Evolutionary conservation across 768 basidiomycete species (phyloP), one percentile per base, ranked within the genome.

Genomic region (Cantharellus anzutake): DNA sequence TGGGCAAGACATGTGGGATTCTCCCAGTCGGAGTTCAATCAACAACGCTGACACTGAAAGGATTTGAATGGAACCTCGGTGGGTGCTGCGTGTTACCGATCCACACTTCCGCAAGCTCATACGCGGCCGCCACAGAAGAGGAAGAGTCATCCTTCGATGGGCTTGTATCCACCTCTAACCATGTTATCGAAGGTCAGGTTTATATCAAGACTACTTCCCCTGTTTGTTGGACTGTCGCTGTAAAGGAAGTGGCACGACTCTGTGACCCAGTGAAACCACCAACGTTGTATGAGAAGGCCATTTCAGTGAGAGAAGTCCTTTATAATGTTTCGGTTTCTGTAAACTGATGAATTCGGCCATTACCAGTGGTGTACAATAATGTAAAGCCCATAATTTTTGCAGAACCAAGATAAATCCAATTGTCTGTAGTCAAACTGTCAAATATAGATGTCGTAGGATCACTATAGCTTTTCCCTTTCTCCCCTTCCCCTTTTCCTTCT

Each of bases 1-100:
- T 96, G 44, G 94, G 93, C 0, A 79, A 80, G 57, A 97, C 93
- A 0, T 99, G 96, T 68, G 96, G 93, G 0, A 77, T 98, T n/a
- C 77, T 99, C 5, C 96, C 96, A 0, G 78, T 98, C 2, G 96
- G 93, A 0, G 72, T 92, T 11, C 82, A 82, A 38, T 76, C 75
- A 3, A 84, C 91, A 0, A 70, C 79, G 14, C 72, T 98, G n/a
- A 79, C 84, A 2, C 97, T 92, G 0, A 76, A 71, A 0, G 96
- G 96, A 0, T 74, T 97, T 41, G 75, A 80, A 64, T 99, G 96
- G 96, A 84, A 99, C 70, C 69, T 96, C 51, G 77, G 93, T 86
- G 65, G 63, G 79, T 72, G 1, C 37, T 34, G 14, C 44, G 44
- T 55, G 38, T 55, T 14, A 11, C 52, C 7, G 11, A 11, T 37